These are phyloP conservation scores for Fagus sylvatica DNA, from an alignment of 306 rosid species.

Conservation along the genomic window DNA sequence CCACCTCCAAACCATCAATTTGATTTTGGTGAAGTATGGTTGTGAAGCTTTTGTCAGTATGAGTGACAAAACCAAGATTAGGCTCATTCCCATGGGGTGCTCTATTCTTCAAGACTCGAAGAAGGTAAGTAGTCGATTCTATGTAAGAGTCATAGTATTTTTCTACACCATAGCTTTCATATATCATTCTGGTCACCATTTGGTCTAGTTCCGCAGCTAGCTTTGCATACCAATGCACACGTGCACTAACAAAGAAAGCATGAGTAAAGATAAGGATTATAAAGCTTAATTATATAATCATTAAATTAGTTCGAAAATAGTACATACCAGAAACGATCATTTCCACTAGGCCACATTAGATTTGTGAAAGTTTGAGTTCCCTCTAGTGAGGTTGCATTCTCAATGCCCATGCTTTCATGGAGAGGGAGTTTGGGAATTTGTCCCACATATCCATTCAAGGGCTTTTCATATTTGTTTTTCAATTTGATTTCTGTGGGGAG, in stretches of 20 bases:
- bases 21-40: constrained; percentile 73
- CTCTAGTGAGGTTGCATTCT: constrained; percentile 32
- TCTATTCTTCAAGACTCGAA: constrained; percentile 53
- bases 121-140: constrained; percentile 52
- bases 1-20: constrained; percentile 59
- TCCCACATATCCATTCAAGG: constrained; percentile 51
- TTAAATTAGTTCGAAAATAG: not conserved
- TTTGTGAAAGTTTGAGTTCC: constrained; percentile 34
- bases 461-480: constrained; percentile 47
- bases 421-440: constrained; percentile 42
- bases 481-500: constrained; percentile 43
- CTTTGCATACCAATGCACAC: constrained; percentile 51
- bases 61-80: constrained; percentile 54
- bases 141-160: constrained; percentile 37
- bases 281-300: not conserved
- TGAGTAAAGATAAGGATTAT: not conserved
- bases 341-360: constrained; percentile 54
- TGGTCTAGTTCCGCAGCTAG: constrained; percentile 52
- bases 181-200: constrained; percentile 69
- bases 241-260: constrained; percentile 34
- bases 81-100: constrained; percentile 40
- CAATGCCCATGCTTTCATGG: constrained; percentile 57
- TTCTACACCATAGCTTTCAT: constrained; percentile 60
- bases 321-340: constrained; percentile 36
- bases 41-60: constrained; percentile 87